phyloP scores from a whole-genome alignment of 352 stramenopile genomes.

The Globisporangium acanthophoron region DNA sequence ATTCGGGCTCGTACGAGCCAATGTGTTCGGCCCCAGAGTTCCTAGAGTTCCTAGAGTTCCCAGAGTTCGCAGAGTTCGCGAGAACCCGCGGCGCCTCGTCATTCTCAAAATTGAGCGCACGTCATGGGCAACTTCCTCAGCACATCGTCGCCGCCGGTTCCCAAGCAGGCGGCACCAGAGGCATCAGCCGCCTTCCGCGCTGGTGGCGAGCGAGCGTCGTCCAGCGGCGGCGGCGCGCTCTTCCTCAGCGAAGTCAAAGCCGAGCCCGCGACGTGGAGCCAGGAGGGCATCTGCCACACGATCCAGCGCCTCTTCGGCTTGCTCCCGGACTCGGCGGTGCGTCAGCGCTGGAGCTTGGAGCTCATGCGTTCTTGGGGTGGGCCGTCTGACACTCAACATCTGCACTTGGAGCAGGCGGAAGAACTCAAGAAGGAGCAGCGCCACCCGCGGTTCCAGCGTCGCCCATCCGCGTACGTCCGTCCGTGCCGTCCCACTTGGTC shows the following conservation, averaged over 20 bases:
- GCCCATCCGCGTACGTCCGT: slow-evolving; percentile 18
- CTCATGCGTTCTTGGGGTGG: too few species aligned
- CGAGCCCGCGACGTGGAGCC: slow-evolving; percentile 38
- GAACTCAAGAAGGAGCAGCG: slow-evolving; percentile 37
- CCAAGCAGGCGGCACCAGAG: neutral
- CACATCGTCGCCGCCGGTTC: neutral
- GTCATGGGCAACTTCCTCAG: slow-evolving; percentile 13
- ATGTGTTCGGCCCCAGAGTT: too few species aligned
- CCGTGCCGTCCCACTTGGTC: neutral
- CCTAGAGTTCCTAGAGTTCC: too few species aligned
- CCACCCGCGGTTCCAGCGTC: slow-evolving; percentile 23
- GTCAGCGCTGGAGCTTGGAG: neutral
- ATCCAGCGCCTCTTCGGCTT: slow-evolving; percentile 56
- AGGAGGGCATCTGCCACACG: slow-evolving; percentile 40
- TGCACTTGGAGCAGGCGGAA: slow-evolving; percentile 18
- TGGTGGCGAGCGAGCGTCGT: neutral
- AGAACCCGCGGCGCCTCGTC: neutral
- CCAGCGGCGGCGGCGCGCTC: slow-evolving; percentile 19
- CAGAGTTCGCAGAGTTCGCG: too few species aligned
- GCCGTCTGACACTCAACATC: neutral
- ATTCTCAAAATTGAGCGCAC: neutral
- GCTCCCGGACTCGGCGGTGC: slow-evolving; percentile 47
- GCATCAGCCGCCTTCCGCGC: neutral
- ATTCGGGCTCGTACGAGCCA: too few species aligned
- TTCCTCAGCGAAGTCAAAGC: slow-evolving; percentile 53